Evolutionary conservation across 2,329 filamentous ascomycete species (phyloP), one percentile per base, ranked within the genome.

Genomic region (Neofusicoccum laricinum): DNA sequence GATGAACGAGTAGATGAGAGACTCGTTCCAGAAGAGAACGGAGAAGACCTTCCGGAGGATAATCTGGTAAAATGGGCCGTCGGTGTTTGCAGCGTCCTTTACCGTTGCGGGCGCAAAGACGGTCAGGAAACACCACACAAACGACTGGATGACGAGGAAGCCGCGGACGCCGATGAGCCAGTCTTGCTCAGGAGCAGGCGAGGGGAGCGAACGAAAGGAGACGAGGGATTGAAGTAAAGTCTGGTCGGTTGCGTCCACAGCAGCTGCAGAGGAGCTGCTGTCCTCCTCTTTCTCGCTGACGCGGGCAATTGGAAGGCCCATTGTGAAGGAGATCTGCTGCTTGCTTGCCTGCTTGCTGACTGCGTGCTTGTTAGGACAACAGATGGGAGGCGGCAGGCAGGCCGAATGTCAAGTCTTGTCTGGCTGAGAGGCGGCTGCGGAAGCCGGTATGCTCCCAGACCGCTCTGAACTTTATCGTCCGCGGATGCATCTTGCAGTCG

Each of bases 51-150:
- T 80, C 55, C 80, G 77, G 34, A 83, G 68, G 32, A 80, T 69
- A 15, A 72, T 68, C 68, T 81, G 78, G 64, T 79, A 80, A 12
- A 69, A 61, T 2, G 77, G 75, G 0, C 79, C 78, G n/a, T 72
- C 58, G 10, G 71, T 67, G 57, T 77, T 74, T 55, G 73, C 73
- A 32, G 69, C 68, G 30, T 48, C 59, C 41, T 71, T 71, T 4
- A 80, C 78, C 10, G 80, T 70, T 8, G 74, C 71, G 14, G 81
- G 81, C 17, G 79, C 73, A 67, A 82, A 82, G 1, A 75, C 76
- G 49, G 76, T 72, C 49, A 83, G 77, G 68, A 81, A 83, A 46
- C 77, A 71, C 71, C 79, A 82, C 46, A 81, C 66, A 55, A 82
- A 80, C 11, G 76, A 75, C 65, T 79, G 70, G 12, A 82, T 67